Base-by-base conservation (phyloP, 2,329 filamentous ascomycete species). In the Xylariaceae sp. region DNA sequence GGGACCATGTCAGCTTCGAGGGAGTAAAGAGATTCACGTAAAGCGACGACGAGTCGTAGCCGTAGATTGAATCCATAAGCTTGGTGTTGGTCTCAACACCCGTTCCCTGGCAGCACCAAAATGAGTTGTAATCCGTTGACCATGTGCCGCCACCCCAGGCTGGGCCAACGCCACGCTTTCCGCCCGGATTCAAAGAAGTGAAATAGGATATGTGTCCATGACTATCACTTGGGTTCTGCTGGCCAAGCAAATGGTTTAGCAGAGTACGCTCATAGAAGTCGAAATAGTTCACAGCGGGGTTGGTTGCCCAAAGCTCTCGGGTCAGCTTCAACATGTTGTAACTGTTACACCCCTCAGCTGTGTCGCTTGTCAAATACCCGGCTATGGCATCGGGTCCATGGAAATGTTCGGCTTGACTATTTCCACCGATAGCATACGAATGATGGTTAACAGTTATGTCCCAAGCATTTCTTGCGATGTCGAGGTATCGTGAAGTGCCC, bases 241-340 rank as follows among this genome's bases (percentile, higher is more conserved):
- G 72, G 3, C 78, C 79, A 3, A 81, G 70, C 4, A 81, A 62
- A 53, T 81, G 79, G 58, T 81, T 81, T 48, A 80, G 64, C 11
- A 81, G 59, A 0, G 77, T 75, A 2, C 71, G 71, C 66, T 82
- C 80, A 61, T 81, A 82, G 59, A 73, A 82, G 65, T 82, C 79
- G 57, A 82, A 80, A 63, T 81, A 81, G 1, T 67, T 64, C 2
- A 74, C 64, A 15, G 67, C 67, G 0, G 77, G 77, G 23, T 77
- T 69, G 26, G 75, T 64, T 1, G 71, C 65, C 75, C 75, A 82
- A 4, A 82, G 70, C 49, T 81, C 78, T 1, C 78, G 72, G 0
- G 80, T 81, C 29, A 82, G 65, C 61, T 81, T 81, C 39, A 82
- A 75, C 80, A 82, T 82, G 59, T 82, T 82, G 63, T 81, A 81